Base-by-base conservation (phyloP, 805 yeast genomes). In the Wickerhamiella lipophila region DNA sequence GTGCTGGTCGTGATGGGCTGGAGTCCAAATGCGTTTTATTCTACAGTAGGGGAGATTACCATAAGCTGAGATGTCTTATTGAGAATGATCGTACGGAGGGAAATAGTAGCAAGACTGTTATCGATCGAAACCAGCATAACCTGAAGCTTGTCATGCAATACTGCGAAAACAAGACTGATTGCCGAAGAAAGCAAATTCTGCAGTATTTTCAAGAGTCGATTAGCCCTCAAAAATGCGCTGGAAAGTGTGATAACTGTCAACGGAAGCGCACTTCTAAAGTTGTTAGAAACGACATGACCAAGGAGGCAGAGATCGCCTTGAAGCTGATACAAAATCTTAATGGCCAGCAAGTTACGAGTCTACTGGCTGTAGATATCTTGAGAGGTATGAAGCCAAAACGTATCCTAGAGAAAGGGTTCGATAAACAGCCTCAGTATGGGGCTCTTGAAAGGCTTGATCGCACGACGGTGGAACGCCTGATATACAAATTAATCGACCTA, bases 1-100 rank as follows among this genome's bases (percentile, higher is more conserved):
- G 98, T 65, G 98, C 97, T 3, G 98, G 98, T 4, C 76, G 98
- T 67, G 98, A 92, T 67, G 97, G 98, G 0, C 67, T 74, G 6
- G 76, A 70, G 40, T 82, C 95, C 1, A 81, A 79, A 50, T 92
- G 97, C 66, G 74, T 86, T 12, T 73, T 89, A 74, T 89, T 76
- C 57, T 92, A 82, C 63, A 74, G 79, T 9, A 81, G 81, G 65
- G 74, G 75, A 52, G 98, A 89, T 66, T 94, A 89, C 0, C 69
- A 87, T 50, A 68, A 77, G 25, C 65, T 92, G 41, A 87, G 82
- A 62, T 70, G 78, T 15, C 74, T 86, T 77, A 87, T 92, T 40
- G 79, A 78, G 50, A 13, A 16, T 8, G 48, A 45, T 22, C 38
- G 38, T 19, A 11, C 12, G 3, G 38, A 32, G 11, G 19, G 19